These are phyloP conservation scores for Didymella pinodella DNA, from an alignment of 2,329 filamentous ascomycete species.

Conservation along the genomic window DNA sequence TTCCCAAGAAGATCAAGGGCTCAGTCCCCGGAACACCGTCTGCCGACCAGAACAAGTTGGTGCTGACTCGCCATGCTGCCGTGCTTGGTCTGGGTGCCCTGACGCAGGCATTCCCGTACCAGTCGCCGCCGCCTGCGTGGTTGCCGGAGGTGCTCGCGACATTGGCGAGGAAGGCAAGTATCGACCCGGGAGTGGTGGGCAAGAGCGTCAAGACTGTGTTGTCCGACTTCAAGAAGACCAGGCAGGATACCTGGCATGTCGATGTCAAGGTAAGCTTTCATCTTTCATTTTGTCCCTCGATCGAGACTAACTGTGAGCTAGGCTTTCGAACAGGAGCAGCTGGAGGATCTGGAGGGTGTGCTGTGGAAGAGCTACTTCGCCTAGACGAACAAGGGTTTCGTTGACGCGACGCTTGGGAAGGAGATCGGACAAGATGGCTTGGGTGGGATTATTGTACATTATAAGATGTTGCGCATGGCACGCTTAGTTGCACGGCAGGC, in stretches of 20 bases:
- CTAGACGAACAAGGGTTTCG: slow-evolving; percentile 49
- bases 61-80: slow-evolving; percentile 85
- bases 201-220: slow-evolving; percentile 94
- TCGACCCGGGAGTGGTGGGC: slow-evolving; percentile 88
- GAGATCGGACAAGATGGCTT: background rate
- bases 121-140: slow-evolving; percentile 89
- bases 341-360: slow-evolving; percentile 94
- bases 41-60: slow-evolving; percentile 75
- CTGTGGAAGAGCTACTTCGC: slow-evolving; percentile 99
- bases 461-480: background rate
- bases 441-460: slow-evolving; percentile 1
- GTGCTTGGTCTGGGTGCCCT: slow-evolving; percentile 90
- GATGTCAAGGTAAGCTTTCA: slow-evolving; percentile 83
- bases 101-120: slow-evolving; percentile 95
- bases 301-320: slow-evolving; percentile 42
- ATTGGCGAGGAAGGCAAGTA: slow-evolving; percentile 83
- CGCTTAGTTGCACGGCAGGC: too few species aligned
- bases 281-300: background rate
- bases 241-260: slow-evolving; percentile 97
- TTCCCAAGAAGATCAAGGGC: slow-evolving; percentile 71
- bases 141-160: slow-evolving; percentile 91
- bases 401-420: background rate
- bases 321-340: slow-evolving; percentile 87
- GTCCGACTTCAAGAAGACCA: slow-evolving; percentile 98
- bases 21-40: slow-evolving; percentile 68